phyloP scores from a whole-genome alignment of 1,284 basidiomycete genomes.

The Pseudozyma thailandica region DNA sequence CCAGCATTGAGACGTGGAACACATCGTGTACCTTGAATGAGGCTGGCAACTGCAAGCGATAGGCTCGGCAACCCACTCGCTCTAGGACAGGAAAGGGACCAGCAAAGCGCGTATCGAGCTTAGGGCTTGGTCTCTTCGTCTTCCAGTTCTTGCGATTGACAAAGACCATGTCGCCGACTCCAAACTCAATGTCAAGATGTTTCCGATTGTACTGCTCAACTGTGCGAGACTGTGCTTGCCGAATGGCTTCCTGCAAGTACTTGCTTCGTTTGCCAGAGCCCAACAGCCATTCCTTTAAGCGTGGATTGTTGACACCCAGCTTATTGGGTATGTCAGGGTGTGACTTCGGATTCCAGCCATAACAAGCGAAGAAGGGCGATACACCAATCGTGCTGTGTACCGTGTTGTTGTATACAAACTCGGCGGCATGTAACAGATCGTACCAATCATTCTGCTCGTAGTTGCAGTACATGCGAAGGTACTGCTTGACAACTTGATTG shows the following conservation, averaged over 20 bases:
- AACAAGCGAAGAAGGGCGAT: conserved; percentile 4
- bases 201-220: conserved; percentile 4
- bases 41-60: background rate
- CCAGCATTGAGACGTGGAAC: conserved; percentile 8
- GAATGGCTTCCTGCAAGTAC: conserved; percentile 1
- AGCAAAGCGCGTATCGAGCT: background rate
- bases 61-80: background rate
- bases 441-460: conserved; percentile 35
- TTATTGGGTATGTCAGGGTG: background rate
- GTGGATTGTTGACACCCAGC: background rate
- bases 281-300: background rate
- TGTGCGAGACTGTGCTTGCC: background rate
- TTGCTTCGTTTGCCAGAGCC: background rate
- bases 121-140: background rate
- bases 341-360: background rate
- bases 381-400: conserved; percentile 6
- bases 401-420: conserved; percentile 9
- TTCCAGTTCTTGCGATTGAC: conserved; percentile 8
- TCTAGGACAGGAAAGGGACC: background rate
- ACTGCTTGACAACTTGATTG: conserved; percentile 69
- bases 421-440: background rate
- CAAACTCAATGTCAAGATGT: background rate
- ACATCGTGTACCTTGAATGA: background rate
- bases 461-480: no score
- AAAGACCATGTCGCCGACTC: conserved; percentile 6